Evolutionary conservation across 805 yeast species (phyloP).

Genomic region (Ogataea trehaloabstinens): DNA sequence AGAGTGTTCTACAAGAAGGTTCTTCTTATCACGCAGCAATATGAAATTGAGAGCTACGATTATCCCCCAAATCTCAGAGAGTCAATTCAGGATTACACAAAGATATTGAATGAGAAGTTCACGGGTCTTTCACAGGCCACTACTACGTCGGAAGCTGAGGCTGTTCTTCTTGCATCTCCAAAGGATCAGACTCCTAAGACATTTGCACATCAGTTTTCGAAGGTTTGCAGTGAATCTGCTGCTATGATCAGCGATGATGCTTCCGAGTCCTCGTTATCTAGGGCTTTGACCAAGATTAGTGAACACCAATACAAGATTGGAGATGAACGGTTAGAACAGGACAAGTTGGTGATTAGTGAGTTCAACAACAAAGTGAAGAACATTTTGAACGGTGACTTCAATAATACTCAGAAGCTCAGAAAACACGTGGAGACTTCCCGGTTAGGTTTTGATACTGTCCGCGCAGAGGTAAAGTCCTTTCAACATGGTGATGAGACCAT

Average conservation of each 20-base stretch:
- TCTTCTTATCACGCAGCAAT: constrained; percentile 55
- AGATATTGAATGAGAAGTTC: constrained; percentile 53
- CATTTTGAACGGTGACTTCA: constrained; percentile 56
- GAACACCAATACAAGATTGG: constrained; percentile 63
- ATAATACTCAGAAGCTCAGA: constrained; percentile 58
- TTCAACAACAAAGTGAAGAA: constrained; percentile 56
- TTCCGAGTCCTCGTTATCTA: constrained; percentile 47
- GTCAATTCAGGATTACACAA: constrained; percentile 59
- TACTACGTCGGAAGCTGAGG: constrained; percentile 65
- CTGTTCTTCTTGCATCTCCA: constrained; percentile 40
- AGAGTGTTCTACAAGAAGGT: constrained; percentile 56
- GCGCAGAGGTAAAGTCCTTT: constrained; percentile 51
- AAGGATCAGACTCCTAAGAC: constrained; percentile 57
- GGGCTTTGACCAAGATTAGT: constrained; percentile 52
- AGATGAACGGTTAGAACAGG: constrained; percentile 67
- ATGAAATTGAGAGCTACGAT: constrained; percentile 73
- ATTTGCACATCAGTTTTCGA: constrained; percentile 66
- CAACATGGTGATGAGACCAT: constrained; percentile 36
- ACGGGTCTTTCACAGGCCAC: constrained; percentile 61
- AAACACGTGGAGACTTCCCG: constrained; percentile 69
- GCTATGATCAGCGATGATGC: constrained; percentile 40
- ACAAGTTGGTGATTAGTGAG: constrained; percentile 54
- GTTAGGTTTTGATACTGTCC: constrained; percentile 63
- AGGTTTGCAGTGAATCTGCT: constrained; percentile 50
- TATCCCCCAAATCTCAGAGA: constrained; percentile 79